A percentile compares a stretch with the other conserved stretches of the same genome.
These are phyloP conservation scores for Arabidopsis arenosa DNA, from an alignment of 345 rosid species.

Conservation along the genomic window DNA sequence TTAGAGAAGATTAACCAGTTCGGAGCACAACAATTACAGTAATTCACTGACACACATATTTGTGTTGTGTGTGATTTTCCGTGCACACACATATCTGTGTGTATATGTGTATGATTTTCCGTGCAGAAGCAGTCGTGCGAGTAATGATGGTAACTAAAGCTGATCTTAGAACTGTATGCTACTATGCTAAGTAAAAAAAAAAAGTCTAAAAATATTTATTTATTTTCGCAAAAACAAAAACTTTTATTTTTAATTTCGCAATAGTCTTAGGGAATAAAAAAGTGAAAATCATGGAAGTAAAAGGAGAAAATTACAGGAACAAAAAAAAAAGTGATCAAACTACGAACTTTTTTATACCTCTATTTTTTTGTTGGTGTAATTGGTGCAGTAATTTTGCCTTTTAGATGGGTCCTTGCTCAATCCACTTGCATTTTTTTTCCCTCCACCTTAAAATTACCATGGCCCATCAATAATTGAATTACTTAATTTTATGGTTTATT, in stretches of 20 bases:
- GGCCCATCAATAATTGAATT: conserved; percentile 37
- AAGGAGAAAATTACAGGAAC: not conserved
- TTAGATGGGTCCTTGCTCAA: conserved; percentile 26
- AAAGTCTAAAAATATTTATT: not conserved
- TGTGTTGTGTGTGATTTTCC: conserved; percentile 30
- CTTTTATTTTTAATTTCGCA: no score
- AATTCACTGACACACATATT: conserved; percentile 30
- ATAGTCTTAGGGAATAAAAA: not conserved
- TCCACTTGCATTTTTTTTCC: conserved; percentile 29
- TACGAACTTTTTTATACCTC: conserved; percentile 2
- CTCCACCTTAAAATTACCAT: conserved; percentile 16
- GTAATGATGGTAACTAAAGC: conserved; percentile 39
- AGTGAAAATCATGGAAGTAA: not conserved
- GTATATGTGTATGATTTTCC: conserved; percentile 34
- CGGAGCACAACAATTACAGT: conserved; percentile 6
- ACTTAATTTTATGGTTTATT: conserved; percentile 11
- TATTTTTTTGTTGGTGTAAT: not conserved
- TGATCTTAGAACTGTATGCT: conserved; percentile 22
- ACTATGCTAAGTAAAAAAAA: no score
- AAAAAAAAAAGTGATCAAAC: not conserved
- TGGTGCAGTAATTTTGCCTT: conserved; percentile 33
- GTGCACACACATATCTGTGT: conserved; percentile 22
- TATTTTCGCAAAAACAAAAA: no score
- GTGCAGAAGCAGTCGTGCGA: conserved; percentile 40
- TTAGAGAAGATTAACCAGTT: conserved; percentile 11